These are phyloP conservation scores for Bolboschoenoplectus hybrid DNA, from an alignment of 202 grass and related monocot genomes.

Conservation along the genomic window DNA sequence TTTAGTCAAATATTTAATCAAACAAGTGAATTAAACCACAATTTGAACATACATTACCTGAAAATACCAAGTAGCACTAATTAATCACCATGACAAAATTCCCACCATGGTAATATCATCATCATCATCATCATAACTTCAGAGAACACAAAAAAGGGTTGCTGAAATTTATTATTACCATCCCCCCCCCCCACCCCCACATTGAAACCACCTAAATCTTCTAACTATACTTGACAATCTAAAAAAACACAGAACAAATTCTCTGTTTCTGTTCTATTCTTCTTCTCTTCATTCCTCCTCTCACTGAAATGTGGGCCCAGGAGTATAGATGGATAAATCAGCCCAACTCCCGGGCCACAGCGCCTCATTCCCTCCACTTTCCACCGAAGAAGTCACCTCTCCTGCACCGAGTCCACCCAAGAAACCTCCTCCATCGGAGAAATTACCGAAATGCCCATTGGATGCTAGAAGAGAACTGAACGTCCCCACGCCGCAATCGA, in stretches of 20 bases:
- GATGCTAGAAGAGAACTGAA: slow-evolving; percentile 37
- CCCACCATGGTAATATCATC: neutral
- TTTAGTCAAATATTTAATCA: neutral
- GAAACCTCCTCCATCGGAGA: neutral
- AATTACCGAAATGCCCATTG: slow-evolving; percentile 33
- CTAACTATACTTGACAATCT: slow-evolving; percentile 31
- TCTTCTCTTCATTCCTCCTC: neutral
- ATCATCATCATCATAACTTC: neutral
- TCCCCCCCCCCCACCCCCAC: no score
- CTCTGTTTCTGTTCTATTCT: neutral
- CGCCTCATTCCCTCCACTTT: slow-evolving; percentile 20
- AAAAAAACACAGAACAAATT: neutral
- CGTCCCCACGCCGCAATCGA: slow-evolving; percentile 14
- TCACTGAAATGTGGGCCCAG: slow-evolving; percentile 37
- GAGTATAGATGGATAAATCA: slow-evolving; percentile 40
- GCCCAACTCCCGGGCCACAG: slow-evolving; percentile 30
- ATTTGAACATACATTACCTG: neutral
- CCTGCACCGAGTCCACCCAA: slow-evolving; percentile 21
- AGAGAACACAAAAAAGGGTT: slow-evolving; percentile 32
- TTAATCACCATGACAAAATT: neutral
- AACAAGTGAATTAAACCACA: neutral
- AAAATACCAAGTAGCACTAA: neutral
- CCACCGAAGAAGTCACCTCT: slow-evolving; percentile 20
- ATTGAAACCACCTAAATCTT: slow-evolving; percentile 11
- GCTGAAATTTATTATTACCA: slow-evolving; percentile 22